A percentile compares a stretch with the other conserved stretches of the same genome.
Evolutionary conservation across 2,329 filamentous ascomycete genomes (phyloP).

Genomic region (Geosmithia flava): DNA sequence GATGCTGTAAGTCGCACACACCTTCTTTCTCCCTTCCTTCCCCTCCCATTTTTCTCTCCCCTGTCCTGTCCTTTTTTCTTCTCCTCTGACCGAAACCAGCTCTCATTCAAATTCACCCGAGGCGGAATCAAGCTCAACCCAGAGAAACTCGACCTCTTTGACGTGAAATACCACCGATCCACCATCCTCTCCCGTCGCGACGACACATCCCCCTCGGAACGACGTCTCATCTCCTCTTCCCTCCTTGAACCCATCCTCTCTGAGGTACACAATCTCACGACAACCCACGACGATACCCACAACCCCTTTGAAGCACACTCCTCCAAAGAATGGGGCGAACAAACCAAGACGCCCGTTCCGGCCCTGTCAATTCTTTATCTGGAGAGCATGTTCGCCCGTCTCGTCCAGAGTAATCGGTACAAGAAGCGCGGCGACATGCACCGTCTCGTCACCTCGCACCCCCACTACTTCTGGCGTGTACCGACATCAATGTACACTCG

Average conservation of each 20-base stretch:
- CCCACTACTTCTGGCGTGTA: conserved; percentile 25
- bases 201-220: neutral
- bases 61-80: neutral
- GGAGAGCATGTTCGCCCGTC: conserved; percentile 2
- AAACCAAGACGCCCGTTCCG: neutral
- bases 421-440: conserved; percentile 9
- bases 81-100: conserved; percentile 29
- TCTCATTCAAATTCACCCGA: conserved; percentile 79
- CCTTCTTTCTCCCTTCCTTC: neutral
- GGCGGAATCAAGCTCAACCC: conserved; percentile 77
- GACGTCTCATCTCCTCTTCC: neutral
- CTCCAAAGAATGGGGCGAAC: neutral
- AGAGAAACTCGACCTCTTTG: conserved; percentile 66
- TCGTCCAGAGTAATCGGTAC: conserved; percentile 10
- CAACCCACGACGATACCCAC: neutral
- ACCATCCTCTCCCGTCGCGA: neutral
- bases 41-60: neutral
- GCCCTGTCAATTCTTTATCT: neutral
- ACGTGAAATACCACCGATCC: neutral
- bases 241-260: neutral
- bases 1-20: conserved; percentile 42
- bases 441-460: conserved; percentile 14
- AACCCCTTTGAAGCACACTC: neutral
- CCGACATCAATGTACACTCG: conserved; percentile 14
- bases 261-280: neutral